Conservation (phyloP, 2,329 filamentous ascomycete species). For the Diaporthe velutina region DNA sequence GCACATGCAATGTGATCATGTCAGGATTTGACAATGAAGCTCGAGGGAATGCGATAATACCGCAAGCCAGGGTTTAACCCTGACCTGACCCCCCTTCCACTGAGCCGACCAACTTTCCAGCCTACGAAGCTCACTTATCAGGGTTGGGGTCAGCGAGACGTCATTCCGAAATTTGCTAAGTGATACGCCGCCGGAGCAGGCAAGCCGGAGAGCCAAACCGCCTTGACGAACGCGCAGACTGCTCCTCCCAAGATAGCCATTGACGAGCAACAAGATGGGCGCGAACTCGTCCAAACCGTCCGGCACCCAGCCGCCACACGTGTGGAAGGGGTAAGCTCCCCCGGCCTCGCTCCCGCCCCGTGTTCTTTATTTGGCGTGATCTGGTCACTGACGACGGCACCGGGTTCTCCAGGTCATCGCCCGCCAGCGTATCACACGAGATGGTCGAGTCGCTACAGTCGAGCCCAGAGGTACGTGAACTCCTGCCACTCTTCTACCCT, state of each 20-base stretch:
- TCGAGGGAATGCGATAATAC: too few relatives aligned
- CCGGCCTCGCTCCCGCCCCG: neutral
- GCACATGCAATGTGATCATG: neutral
- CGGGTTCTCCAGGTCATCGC: conserved; percentile 55
- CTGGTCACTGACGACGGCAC: conserved; percentile 36
- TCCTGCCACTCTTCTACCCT: neutral
- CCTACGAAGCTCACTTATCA: neutral
- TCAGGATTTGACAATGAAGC: neutral
- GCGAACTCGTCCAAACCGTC: conserved; percentile 68
- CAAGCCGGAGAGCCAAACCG: conserved; percentile 12
- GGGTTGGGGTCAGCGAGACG: conserved; percentile 26
- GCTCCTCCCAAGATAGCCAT: conserved; percentile 31
- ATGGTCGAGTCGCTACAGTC: conserved; percentile 86
- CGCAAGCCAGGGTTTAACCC: neutral
- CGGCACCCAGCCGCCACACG: conserved; percentile 55
- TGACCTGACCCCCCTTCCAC: neutral
- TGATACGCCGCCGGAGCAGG: neutral
- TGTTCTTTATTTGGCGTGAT: too few relatives aligned
- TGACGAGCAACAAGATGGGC: conserved; percentile 63
- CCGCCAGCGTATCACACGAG: conserved; percentile 78
- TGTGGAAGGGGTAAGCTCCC: conserved; percentile 68
- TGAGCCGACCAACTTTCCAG: neutral
- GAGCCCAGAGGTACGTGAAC: conserved; percentile 80
- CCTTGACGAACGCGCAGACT: conserved; percentile 12
- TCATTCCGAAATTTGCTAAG: conserved; percentile 30